Percentiles rank a stretch among this genome's conserved stretches.
Evolutionary conservation across 164 flowering plant species (phyloP).

Genomic region (Magnolia sinica): DNA sequence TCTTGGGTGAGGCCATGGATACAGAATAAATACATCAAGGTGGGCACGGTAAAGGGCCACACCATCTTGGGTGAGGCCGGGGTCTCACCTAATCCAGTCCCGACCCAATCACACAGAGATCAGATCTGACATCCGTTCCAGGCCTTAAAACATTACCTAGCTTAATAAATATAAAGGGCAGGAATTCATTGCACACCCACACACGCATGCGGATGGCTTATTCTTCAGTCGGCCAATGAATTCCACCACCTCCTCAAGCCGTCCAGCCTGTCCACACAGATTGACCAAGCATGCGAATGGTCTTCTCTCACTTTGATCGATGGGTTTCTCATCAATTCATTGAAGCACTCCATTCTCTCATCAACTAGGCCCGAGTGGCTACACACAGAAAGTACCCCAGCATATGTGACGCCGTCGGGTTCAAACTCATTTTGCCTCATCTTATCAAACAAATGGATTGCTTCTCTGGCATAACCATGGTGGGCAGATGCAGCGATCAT

Average conservation of each 20-base stretch:
- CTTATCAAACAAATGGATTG: slow-evolving; percentile 9
- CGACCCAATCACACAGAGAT: no score
- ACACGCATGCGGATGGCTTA: slow-evolving; percentile 7
- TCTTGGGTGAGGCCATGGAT: no score
- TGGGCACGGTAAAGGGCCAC: no score
- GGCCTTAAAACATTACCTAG: no score
- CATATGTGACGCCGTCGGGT: slow-evolving; percentile 20
- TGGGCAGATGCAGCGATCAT: slow-evolving; percentile 19
- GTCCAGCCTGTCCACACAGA: slow-evolving; percentile 17
- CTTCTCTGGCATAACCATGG: slow-evolving; percentile 15
- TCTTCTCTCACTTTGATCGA: slow-evolving; percentile 15
- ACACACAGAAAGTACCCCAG: slow-evolving; percentile 10
- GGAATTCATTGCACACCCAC: no score
- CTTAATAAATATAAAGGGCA: no score
- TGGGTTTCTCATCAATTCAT: slow-evolving; percentile 1
- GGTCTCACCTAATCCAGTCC: no score
- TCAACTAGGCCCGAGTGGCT: slow-evolving; percentile 15
- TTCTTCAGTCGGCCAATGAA: slow-evolving; percentile 6
- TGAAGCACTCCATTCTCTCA: slow-evolving; percentile 9
- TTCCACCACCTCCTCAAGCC: slow-evolving; percentile 15
- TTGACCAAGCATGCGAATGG: slow-evolving; percentile 18
- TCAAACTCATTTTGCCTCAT: slow-evolving; percentile 9
- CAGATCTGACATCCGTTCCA: no score
- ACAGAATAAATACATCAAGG: no score
- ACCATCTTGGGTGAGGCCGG: no score